Conservation (phyloP, 805 yeast genomes). For the Groenewaldozyma tartarivorans region DNA sequence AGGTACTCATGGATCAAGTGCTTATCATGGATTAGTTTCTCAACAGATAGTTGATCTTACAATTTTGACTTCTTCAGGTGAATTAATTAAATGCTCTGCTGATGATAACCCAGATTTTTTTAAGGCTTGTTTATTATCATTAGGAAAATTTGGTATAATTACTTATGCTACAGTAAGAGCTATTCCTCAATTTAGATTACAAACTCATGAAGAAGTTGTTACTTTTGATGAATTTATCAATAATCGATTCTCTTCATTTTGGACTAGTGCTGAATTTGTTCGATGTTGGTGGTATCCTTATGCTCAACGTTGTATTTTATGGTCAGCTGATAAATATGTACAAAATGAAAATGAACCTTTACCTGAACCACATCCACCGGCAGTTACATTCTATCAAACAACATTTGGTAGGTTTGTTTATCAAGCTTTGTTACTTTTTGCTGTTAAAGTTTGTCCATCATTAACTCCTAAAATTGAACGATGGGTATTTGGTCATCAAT, state of each 20-base stretch:
- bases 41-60: conserved; percentile 78
- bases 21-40: conserved; percentile 81
- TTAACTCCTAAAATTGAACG: conserved; percentile 78
- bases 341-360: conserved; percentile 48
- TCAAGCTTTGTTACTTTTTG: conserved; percentile 67
- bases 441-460: conserved; percentile 63
- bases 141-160: conserved; percentile 88
- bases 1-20: conserved; percentile 95
- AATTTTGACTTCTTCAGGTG: conserved; percentile 68
- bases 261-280: conserved; percentile 85
- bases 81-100: conserved; percentile 56
- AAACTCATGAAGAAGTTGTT: conserved; percentile 73
- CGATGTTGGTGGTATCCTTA: conserved; percentile 99
- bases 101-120: conserved; percentile 56
- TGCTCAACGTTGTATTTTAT: conserved; percentile 70
- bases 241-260: conserved; percentile 47
- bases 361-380: conserved; percentile 32
- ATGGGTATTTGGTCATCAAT: conserved; percentile 78
- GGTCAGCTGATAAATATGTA: conserved; percentile 78
- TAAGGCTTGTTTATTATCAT: conserved; percentile 71
- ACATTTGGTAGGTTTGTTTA: conserved; percentile 68
- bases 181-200: conserved; percentile 74
- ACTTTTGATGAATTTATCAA: conserved; percentile 61
- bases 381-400: conserved; percentile 81
- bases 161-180: conserved; percentile 77